Conservation (phyloP, 352 stramenopile genomes). For the Plasmopara viticola region DNA sequence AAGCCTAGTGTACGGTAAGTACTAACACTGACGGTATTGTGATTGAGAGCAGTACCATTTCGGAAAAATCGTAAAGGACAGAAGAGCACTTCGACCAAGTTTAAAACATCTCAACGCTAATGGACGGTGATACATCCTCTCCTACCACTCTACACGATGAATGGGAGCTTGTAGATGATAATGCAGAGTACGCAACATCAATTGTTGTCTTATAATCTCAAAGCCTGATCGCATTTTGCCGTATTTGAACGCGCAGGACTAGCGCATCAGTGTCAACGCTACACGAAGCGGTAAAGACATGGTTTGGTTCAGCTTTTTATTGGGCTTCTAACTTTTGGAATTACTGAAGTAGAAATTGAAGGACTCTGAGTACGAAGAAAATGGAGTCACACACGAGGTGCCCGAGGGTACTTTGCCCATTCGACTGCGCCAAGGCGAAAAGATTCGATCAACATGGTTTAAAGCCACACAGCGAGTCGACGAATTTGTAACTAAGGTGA, state of each 20-base stretch:
- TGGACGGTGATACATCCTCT: constrained; percentile 9
- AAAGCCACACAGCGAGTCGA: constrained; percentile 60
- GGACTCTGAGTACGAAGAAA: constrained; percentile 6
- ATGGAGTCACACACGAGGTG: constrained; percentile 13
- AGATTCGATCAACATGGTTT: constrained; percentile 49
- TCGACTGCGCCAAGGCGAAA: constrained; percentile 55
- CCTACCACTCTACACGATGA: constrained; percentile 36
- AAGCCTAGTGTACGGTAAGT: too few species aligned
- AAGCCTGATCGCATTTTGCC: not conserved
- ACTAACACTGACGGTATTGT: too few species aligned
- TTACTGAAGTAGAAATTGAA: constrained; percentile 13
- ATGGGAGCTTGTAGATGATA: constrained; percentile 65
- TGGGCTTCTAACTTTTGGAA: constrained; percentile 1
- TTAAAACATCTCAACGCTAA: not conserved
- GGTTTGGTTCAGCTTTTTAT: not conserved
- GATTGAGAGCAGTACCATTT: too few species aligned
- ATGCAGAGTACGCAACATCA: constrained; percentile 41
- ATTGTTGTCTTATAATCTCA: constrained; percentile 5
- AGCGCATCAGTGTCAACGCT: constrained; percentile 27
- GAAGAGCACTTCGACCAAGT: too few species aligned
- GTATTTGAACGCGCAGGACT: constrained; percentile 28
- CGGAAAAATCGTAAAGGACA: too few species aligned
- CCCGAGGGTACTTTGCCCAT: constrained; percentile 46
- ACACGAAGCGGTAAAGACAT: constrained; percentile 10
- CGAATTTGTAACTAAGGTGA: constrained; percentile 44